Evolutionary conservation across 2,329 filamentous ascomycete species (phyloP).

Genomic region (Cadophora luteo-olivacea): DNA sequence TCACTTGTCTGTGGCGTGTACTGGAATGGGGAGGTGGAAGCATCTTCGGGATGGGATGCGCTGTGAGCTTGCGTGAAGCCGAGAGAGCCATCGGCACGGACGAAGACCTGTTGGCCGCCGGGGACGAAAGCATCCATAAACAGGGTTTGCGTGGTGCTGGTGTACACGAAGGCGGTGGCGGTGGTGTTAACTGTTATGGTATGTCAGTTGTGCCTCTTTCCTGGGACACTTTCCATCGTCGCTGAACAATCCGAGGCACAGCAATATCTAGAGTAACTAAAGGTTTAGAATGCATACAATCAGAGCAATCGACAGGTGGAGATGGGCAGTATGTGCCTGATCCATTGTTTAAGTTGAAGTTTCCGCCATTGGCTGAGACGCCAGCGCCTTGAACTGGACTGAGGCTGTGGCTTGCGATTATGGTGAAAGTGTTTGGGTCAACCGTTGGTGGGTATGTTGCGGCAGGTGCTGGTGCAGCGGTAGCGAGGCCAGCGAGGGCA

Average conservation of each 20-base stretch:
- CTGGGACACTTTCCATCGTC: too few species aligned
- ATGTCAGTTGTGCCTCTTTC: too few species aligned
- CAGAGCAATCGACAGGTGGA: constrained; percentile 21
- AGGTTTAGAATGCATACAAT: too few species aligned
- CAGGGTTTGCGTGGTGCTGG: not conserved
- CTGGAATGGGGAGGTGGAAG: constrained; percentile 15
- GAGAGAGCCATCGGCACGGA: constrained; percentile 44
- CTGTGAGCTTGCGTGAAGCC: constrained; percentile 45
- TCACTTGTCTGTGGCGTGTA: constrained; percentile 19
- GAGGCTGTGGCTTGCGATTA: too few species aligned
- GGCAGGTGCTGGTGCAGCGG: constrained; percentile 22
- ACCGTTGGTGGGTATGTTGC: too few species aligned
- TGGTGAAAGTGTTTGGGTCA: too few species aligned
- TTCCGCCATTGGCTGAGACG: constrained; percentile 28
- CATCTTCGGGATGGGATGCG: constrained; percentile 45
- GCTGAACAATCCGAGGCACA: too few species aligned
- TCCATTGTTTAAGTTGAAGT: constrained; percentile 32
- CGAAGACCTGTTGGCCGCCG: constrained; percentile 38
- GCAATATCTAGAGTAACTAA: too few species aligned
- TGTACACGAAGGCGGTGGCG: constrained; percentile 25
- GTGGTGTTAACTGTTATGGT: not conserved
- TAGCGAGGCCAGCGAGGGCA: constrained; percentile 27
- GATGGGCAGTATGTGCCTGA: constrained; percentile 29
- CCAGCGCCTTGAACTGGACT: too few species aligned
- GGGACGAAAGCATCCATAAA: constrained; percentile 22